These are phyloP conservation scores for Suillus occidentalis DNA, from an alignment of 768 basidiomycete genomes.

Conservation along the genomic window DNA sequence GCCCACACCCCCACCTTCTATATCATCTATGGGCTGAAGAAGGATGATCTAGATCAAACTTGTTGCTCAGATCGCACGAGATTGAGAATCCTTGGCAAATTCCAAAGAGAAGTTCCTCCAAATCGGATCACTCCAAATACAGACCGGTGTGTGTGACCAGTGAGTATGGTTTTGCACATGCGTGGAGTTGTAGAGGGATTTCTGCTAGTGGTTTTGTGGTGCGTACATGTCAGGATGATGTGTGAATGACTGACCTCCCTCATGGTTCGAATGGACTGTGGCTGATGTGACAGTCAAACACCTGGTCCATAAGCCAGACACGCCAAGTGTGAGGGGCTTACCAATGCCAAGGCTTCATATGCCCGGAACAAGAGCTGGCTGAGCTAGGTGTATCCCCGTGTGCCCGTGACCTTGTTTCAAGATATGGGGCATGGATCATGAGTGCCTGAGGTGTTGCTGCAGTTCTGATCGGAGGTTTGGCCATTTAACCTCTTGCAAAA, in stretches of 20 bases:
- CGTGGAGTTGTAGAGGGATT: not conserved
- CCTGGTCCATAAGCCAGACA: not conserved
- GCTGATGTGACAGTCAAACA: not conserved
- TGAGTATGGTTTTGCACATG: not conserved
- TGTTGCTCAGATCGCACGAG: not conserved
- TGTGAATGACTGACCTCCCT: not conserved
- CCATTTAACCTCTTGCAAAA: no score
- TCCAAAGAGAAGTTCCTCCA: not conserved
- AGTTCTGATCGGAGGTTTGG: no score
- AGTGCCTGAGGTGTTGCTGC: not conserved
- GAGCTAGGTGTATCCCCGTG: not conserved
- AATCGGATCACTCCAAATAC: not conserved
- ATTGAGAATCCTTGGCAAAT: not conserved
- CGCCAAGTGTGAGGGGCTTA: not conserved
- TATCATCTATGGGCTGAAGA: no score
- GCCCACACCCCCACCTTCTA: not conserved
- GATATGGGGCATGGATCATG: not conserved
- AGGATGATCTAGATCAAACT: not conserved
- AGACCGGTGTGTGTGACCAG: not conserved
- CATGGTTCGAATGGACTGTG: not conserved
- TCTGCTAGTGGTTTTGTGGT: not conserved
- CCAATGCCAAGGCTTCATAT: not conserved
- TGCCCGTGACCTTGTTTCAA: not conserved
- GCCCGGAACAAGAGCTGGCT: not conserved
- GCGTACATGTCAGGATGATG: not conserved